Conservation (phyloP, 2,329 filamentous ascomycete species). For the Neopestalotiopsis rosae region DNA sequence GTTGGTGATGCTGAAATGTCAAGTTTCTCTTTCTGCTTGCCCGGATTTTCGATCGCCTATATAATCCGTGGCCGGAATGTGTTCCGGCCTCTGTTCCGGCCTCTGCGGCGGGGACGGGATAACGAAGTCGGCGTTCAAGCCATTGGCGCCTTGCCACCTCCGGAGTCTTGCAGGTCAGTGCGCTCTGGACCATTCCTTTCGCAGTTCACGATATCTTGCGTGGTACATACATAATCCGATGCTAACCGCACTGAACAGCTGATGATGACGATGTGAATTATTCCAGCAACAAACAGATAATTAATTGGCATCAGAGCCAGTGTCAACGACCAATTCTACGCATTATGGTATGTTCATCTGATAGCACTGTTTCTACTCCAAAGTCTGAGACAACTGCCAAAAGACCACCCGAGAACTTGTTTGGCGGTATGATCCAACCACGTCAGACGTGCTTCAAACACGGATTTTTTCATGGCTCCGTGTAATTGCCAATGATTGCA, state of each 20-base stretch:
- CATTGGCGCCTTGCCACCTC: neutral
- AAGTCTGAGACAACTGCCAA: neutral
- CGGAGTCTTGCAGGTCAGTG: neutral
- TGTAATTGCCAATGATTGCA: neutral
- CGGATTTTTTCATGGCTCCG: neutral
- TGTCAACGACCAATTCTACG: neutral
- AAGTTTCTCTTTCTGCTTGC: neutral
- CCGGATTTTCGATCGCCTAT: conserved; percentile 21
- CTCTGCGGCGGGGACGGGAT: conserved; percentile 18
- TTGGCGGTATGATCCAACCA: neutral
- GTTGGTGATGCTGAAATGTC: neutral
- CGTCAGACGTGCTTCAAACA: neutral
- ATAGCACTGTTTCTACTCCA: neutral
- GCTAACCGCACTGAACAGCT: neutral
- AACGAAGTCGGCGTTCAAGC: neutral
- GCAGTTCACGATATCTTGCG: neutral
- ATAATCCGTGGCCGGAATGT: conserved; percentile 40
- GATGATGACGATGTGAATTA: neutral
- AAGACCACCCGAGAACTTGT: neutral
- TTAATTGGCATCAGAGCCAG: neutral
- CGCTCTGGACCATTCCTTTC: neutral
- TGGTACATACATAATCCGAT: neutral
- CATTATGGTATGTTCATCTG: neutral
- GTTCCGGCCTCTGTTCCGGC: conserved; percentile 32
- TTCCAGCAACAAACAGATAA: neutral